Evolutionary conservation across 257 asterid species (phyloP).

Genomic region (Linderniella brevidens): DNA sequence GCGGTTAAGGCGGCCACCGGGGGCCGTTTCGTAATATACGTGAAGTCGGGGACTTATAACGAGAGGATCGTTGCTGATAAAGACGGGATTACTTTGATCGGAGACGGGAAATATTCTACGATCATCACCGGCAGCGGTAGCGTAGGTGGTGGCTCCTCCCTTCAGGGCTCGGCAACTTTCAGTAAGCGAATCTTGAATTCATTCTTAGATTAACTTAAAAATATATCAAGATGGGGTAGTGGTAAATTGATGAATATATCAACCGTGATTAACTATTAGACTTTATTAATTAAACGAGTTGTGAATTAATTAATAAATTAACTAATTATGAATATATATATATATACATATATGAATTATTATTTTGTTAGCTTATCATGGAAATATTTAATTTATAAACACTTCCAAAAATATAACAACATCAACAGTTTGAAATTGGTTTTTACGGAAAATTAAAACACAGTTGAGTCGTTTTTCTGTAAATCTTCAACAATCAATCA

Average conservation of each 20-base stretch:
- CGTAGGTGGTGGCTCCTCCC: constrained; percentile 34
- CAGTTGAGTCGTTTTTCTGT: no score
- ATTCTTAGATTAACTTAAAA: not conserved
- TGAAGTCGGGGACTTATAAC: constrained; percentile 48
- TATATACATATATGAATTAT: not conserved
- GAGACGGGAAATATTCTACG: constrained; percentile 53
- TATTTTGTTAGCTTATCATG: not conserved
- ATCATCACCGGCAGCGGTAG: constrained; percentile 25
- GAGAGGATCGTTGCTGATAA: constrained; percentile 24
- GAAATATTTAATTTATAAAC: not conserved
- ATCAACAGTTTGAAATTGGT: no score
- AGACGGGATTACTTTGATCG: constrained; percentile 48
- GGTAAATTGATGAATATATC: not conserved
- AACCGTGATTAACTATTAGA: not conserved
- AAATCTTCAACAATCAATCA: no score
- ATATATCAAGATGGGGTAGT: not conserved
- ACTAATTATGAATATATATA: not conserved
- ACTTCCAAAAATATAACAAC: not conserved
- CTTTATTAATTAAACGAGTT: not conserved
- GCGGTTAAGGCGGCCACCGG: constrained; percentile 49
- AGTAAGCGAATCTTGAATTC: constrained; percentile 17
- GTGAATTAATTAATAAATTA: no score
- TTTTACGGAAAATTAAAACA: no score
- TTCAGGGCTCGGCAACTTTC: constrained; percentile 38
- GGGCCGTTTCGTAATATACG: constrained; percentile 44